Evolutionary conservation across 306 rosid species (phyloP).

Genomic region (Malus sylvestris): DNA sequence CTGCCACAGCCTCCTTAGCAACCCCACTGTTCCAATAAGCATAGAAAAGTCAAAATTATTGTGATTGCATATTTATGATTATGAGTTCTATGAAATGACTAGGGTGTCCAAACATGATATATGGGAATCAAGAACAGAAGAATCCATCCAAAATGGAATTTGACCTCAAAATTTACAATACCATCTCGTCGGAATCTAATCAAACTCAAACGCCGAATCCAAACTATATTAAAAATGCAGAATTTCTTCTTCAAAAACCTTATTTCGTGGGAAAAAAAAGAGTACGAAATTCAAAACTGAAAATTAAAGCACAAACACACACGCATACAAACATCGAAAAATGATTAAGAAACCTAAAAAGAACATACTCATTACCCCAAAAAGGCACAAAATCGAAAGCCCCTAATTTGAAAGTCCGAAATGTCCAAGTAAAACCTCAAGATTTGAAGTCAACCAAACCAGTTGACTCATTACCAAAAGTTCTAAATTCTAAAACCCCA

Average conservation of each 20-base stretch:
- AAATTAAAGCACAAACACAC: background rate
- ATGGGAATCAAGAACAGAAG: background rate
- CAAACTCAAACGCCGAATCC: background rate
- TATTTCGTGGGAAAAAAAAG: background rate
- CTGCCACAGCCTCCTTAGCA: background rate
- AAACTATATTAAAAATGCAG: background rate
- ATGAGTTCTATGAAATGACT: background rate
- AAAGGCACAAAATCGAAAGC: conserved; percentile 10
- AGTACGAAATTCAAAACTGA: background rate
- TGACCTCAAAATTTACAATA: background rate
- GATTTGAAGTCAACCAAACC: conserved; percentile 57
- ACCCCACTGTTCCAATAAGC: conserved; percentile 4
- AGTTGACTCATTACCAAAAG: conserved; percentile 13
- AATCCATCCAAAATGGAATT: background rate
- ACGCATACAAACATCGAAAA: background rate
- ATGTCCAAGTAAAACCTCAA: conserved; percentile 15
- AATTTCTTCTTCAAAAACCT: background rate
- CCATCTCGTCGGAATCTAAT: background rate
- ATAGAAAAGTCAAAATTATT: conserved; percentile 2
- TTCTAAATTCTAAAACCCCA: conserved; percentile 12
- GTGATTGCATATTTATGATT: background rate
- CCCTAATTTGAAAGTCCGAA: conserved; percentile 16
- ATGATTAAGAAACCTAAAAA: background rate
- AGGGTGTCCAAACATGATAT: background rate
- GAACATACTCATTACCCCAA: background rate